These are phyloP conservation scores for Sporothrix brunneoviolacea DNA, from an alignment of 2,329 filamentous ascomycete genomes.

Conservation along the genomic window DNA sequence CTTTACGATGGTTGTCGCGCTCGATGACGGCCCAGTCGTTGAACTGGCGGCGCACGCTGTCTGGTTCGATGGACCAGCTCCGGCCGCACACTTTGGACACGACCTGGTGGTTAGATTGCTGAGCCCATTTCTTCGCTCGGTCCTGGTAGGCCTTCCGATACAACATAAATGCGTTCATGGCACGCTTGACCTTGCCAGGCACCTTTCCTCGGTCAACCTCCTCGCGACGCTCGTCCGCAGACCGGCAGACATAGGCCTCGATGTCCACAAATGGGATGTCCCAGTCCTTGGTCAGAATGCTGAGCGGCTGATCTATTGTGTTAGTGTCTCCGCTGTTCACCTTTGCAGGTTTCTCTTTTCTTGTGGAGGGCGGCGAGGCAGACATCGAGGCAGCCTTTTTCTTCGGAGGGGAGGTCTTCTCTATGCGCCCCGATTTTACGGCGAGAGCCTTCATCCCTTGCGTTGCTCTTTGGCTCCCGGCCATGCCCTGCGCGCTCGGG, in stretches of 20 bases:
- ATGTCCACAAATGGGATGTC: conserved; percentile 68
- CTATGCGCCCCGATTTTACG: conserved; percentile 28
- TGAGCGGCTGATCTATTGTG: conserved; percentile 60
- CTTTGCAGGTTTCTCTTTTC: conserved; percentile 36
- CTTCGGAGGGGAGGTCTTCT: conserved; percentile 36
- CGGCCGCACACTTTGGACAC: conserved; percentile 81
- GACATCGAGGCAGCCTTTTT: conserved; percentile 25
- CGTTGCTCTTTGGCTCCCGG: conserved; percentile 21
- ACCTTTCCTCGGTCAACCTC: conserved; percentile 65
- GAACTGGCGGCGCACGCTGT: conserved; percentile 67
- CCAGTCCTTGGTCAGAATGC: conserved; percentile 59
- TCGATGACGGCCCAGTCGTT: conserved; percentile 74
- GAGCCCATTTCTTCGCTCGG: conserved; percentile 71
- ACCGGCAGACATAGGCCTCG: conserved; percentile 68
- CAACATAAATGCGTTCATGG: conserved; percentile 98
- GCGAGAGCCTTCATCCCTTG: conserved; percentile 28
- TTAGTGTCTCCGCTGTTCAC: conserved; percentile 26
- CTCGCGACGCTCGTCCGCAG: conserved; percentile 55
- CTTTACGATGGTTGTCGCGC: conserved; percentile 73
- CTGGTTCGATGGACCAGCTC: conserved; percentile 77
- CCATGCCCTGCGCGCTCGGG: conserved; percentile 21
- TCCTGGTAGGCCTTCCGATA: conserved; percentile 92
- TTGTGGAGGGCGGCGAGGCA: conserved; percentile 15
- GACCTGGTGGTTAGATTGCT: conserved; percentile 87
- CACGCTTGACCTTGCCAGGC: conserved; percentile 73